phyloP scores from a whole-genome alignment of 73 alveolate species.

The Tetrahymena borealis region DNA sequence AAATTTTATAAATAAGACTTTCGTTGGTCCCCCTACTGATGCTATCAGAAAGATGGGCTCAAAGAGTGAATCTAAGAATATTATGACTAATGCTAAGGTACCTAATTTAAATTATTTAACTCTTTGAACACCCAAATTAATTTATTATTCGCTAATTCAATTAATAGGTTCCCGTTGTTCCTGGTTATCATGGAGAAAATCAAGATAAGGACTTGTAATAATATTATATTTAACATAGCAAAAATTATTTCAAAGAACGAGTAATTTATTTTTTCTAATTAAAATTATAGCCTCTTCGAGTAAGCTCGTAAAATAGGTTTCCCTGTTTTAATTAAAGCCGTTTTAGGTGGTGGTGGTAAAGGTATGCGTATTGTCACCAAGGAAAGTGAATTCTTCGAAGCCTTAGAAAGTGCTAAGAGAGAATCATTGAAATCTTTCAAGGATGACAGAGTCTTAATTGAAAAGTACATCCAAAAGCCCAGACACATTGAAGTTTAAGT shows the following conservation, averaged over 20 bases:
- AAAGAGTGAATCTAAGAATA: conserved; percentile 69
- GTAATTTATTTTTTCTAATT: conserved; percentile 59
- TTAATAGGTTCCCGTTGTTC: conserved; percentile 41
- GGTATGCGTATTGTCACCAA: conserved; percentile 84
- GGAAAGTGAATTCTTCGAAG: conserved; percentile 62
- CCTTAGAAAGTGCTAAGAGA: conserved; percentile 65
- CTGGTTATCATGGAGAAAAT: conserved; percentile 66
- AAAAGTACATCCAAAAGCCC: conserved; percentile 87
- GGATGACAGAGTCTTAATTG: conserved; percentile 80
- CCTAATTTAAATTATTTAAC: conserved; percentile 25
- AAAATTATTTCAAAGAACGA: not conserved
- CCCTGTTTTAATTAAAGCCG: conserved; percentile 89
- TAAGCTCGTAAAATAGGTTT: conserved; percentile 70
- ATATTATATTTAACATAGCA: not conserved
- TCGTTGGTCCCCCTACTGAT: conserved; percentile 71
- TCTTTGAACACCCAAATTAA: conserved; percentile 44
- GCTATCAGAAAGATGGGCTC: conserved; percentile 79
- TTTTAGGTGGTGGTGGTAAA: conserved; percentile 93
- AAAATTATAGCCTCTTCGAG: conserved; percentile 39
- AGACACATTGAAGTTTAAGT: conserved; percentile 79
- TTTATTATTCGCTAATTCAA: conserved; percentile 42
- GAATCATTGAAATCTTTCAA: conserved; percentile 77
- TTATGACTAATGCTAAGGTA: conserved; percentile 70
- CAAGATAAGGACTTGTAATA: conserved; percentile 20
- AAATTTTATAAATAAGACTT: conserved; percentile 14